Conservation (phyloP, 2,329 filamentous ascomycete species). For the Fusarium acutatum region DNA sequence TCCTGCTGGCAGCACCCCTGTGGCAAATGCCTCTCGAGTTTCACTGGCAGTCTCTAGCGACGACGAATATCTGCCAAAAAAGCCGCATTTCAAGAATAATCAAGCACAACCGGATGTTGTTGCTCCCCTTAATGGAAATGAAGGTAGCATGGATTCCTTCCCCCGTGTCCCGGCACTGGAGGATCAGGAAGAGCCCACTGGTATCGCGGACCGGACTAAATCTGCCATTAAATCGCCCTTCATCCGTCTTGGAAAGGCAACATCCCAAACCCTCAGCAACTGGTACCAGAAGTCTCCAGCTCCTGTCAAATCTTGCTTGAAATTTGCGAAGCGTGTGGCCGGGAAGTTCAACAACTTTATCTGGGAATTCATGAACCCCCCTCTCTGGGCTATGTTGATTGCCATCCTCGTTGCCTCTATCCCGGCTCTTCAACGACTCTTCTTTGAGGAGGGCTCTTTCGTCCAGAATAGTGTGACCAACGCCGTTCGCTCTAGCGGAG, state of each 20-base stretch:
- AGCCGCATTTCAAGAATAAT: conserved; percentile 38
- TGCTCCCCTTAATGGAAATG: conserved; percentile 42
- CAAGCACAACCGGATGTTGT: conserved; percentile 40
- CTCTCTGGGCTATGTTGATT: conserved; percentile 94
- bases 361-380: conserved; percentile 98
- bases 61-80: conserved; percentile 51
- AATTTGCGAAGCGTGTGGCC: conserved; percentile 45
- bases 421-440: conserved; percentile 80
- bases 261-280: conserved; percentile 35
- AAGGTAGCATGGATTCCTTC: conserved; percentile 69
- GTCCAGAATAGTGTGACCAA: conserved; percentile 92
- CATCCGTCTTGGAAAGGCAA: conserved; percentile 31
- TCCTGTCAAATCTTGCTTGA: conserved; percentile 50
- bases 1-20: conserved; percentile 65
- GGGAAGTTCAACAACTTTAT: conserved; percentile 68
- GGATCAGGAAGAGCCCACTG: conserved; percentile 50
- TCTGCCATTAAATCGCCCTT: conserved; percentile 45
- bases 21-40: conserved; percentile 58
- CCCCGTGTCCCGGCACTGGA: conserved; percentile 60
- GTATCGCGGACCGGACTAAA: conserved; percentile 50
- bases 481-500: conserved; percentile 83
- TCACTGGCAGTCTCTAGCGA: conserved; percentile 61
- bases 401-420: conserved; percentile 93
- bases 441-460: conserved; percentile 90
- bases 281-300: conserved; percentile 52